Evolutionary conservation across 768 basidiomycete species (phyloP), one percentile per base, ranked within the genome.

Genomic region (Boletus reticuloceps): DNA sequence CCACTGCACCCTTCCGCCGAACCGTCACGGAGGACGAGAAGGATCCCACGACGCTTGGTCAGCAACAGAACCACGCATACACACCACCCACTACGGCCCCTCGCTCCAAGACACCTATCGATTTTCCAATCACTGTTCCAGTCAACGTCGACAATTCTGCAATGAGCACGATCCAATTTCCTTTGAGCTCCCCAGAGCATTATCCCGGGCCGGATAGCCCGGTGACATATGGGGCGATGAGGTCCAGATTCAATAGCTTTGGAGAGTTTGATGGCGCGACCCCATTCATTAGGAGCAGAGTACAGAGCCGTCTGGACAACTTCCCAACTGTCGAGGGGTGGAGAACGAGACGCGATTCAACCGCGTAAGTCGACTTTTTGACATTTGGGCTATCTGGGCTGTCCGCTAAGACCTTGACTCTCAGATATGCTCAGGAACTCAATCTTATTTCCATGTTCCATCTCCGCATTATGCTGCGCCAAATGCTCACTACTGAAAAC

Each of bases 391-490:
- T 29, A 29, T 22, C 53, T 37, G 49, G 16, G 52, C 47, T 38
- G 20, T 51, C 31, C 20, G 37, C 58, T 56, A 42, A 56, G 16
- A 47, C 3, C 4, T 59, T 14, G 20, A 27, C 25, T 41, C 12
- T 39, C 52, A 94, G 93, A 53, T 90, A 89, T 69, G 84, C 91
- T 16, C 83, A 90, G 64, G 86, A 93, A 65, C 81, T 95, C 29
- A 94, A 94, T 65, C 73, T 85, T 11, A 84, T 86, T 13, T 95
- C 94, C 12, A 90, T 97, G 84, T 80, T 81, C 58, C 93, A 98
- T 72, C 80, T 98, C 47, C 89, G 91, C 40, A 80, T 86, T 54
- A 94, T 98, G 88, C 77, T 99, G 14, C 83, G 86, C 6, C 97
- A 99, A 72, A 89, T 94, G 80, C 80, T 98, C 22, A 84, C 82